Base-by-base conservation (phyloP, 306 rosid species). In the Citrullus colocynthis region DNA sequence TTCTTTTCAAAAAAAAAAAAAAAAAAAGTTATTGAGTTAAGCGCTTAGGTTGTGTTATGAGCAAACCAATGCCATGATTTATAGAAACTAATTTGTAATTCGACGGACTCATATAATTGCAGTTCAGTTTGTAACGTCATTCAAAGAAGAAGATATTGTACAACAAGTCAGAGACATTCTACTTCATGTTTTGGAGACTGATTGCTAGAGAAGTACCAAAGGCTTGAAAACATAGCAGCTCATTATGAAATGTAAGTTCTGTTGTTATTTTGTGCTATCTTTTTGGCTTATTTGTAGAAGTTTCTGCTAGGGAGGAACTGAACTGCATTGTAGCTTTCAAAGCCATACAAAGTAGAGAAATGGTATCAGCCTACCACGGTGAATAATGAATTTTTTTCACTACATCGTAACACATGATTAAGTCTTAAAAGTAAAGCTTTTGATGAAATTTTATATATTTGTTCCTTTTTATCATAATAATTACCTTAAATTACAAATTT, bases 61-160 rank as follows among this genome's bases (percentile, higher is more conserved):
- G 74, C 34, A 67, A 42, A 2, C 36, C 1, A 66, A 6, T 18
- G 5, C 52, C 69, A 56, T 41, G 77, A 59, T 16, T 17, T 66
- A 45, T 48, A 28, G 21, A 24, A 37, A 6, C 59, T 56, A 62
- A 71, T 72, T 58, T 78, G 85, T 88, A 78, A 85, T 66, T 48
- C 32, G 70, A 48, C 28, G 34, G 42, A 54, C 80, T 48, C 18
- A 39, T 59, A 1, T 63, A 72, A 28, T 76, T 64, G 73, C 96
- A 94, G 97, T 85, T 55, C 88, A 88, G 76, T 94, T 90, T 65
- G 88, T 83, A 75, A 88, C 88, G 39, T 81, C 89, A 0, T 88
- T 79, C 80, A 80, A 86, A 81, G 96, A 90, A 82, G 88, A 86
- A 76, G 91, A 89, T 57, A 82, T 88, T 78, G 65, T 83, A 37